phyloP scores from a whole-genome alignment of 768 basidiomycete genomes.

The Dendrothele bispora region DNA sequence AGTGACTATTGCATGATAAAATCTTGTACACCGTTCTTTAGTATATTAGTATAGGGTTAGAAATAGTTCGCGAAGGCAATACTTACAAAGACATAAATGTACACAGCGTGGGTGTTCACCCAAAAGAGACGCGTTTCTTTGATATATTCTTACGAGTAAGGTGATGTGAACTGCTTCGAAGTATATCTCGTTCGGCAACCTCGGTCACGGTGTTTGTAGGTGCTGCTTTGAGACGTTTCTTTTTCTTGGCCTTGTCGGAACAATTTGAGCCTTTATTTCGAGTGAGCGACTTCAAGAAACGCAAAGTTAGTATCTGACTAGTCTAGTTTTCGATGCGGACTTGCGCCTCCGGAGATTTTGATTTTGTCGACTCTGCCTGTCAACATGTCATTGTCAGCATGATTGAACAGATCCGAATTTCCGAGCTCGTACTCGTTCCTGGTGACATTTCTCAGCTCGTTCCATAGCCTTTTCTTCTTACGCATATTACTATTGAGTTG shows the following conservation, averaged over 20 bases:
- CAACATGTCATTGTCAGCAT: not conserved
- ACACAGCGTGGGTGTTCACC: not conserved
- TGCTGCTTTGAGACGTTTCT: not conserved
- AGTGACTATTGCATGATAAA: not conserved
- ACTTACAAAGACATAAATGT: not conserved
- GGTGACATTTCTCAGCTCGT: constrained; percentile 40
- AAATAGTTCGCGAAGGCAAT: not conserved
- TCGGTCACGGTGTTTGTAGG: not conserved
- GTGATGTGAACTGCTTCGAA: not conserved
- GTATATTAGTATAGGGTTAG: not conserved
- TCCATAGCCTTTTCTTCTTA: constrained; percentile 45
- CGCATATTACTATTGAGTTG: constrained; percentile 39
- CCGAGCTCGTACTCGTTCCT: constrained; percentile 31
- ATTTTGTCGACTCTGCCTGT: not conserved
- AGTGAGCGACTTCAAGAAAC: not conserved
- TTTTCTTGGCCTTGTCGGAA: constrained; percentile 1
- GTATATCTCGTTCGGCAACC: not conserved
- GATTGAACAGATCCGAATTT: not conserved
- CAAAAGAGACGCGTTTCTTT: constrained; percentile 7
- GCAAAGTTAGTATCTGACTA: not conserved
- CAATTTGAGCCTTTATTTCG: constrained; percentile 3
- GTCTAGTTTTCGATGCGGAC: not conserved
- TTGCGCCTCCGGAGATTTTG: too few relatives aligned
- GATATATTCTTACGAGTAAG: not conserved
- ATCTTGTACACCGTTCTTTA: not conserved